A percentile compares a stretch with the other conserved stretches of the same genome.
phyloP scores from a whole-genome alignment of 176 grass and related monocot genomes.

The Puya raimondii region DNA sequence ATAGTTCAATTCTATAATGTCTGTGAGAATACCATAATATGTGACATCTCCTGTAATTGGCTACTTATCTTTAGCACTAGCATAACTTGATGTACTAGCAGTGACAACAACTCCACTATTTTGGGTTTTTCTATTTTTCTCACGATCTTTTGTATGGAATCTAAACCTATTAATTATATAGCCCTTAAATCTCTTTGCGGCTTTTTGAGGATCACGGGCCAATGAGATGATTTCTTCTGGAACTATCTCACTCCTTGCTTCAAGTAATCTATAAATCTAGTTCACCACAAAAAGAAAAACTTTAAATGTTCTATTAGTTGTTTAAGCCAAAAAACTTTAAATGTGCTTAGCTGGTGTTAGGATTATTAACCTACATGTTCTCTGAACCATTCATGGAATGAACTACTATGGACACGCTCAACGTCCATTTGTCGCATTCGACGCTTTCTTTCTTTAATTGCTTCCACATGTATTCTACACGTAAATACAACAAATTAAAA shows the following conservation, averaged over 20 bases:
- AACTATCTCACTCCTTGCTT: background rate
- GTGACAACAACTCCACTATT: too few relatives aligned
- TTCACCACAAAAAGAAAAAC: too few relatives aligned
- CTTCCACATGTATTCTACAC: background rate
- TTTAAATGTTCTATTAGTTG: too few relatives aligned
- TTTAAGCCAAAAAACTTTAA: too few relatives aligned
- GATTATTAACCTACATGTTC: too few relatives aligned
- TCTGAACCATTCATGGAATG: background rate
- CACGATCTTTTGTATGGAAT: background rate
- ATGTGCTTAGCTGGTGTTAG: too few relatives aligned
- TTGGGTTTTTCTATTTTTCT: background rate
- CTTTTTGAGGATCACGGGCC: background rate
- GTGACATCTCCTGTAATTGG: too few relatives aligned
- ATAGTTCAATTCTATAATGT: constrained; percentile 1
- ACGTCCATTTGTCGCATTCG: background rate
- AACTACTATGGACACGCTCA: background rate
- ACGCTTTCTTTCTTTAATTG: background rate
- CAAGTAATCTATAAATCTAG: too few relatives aligned
- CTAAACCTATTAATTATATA: constrained; percentile 7
- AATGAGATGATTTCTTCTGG: background rate
- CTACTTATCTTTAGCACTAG: too few relatives aligned
- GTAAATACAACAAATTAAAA: too few relatives aligned
- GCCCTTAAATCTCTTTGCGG: background rate
- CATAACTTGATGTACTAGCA: too few relatives aligned
- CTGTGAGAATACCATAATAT: background rate